Evolutionary conservation across 1,284 basidiomycete genomes (phyloP).

Genomic region (Cronartium quercuum): DNA sequence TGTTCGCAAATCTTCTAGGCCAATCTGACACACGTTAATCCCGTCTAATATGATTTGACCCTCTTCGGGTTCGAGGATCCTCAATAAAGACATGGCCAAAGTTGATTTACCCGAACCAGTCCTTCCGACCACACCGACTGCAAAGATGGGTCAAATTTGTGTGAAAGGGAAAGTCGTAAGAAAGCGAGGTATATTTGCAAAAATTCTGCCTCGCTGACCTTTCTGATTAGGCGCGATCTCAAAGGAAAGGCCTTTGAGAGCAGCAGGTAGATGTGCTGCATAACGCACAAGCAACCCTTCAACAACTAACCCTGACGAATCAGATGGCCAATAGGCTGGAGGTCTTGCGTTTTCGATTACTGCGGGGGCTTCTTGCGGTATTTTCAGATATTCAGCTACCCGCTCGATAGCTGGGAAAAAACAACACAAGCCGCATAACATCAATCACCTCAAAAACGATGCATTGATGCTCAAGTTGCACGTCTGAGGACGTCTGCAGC

Average conservation of each 20-base stretch:
- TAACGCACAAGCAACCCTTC: slow-evolving; percentile 44
- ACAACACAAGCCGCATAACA: neutral
- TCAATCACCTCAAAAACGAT: neutral
- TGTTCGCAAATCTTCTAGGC: slow-evolving; percentile 43
- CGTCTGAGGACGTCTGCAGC: too few species aligned
- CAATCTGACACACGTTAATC: slow-evolving; percentile 44
- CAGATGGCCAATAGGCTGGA: slow-evolving; percentile 38
- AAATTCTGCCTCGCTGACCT: neutral
- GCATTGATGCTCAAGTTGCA: neutral
- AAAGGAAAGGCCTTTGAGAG: slow-evolving; percentile 44
- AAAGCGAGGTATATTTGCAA: neutral
- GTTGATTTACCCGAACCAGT: slow-evolving; percentile 43
- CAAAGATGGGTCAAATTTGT: too few species aligned
- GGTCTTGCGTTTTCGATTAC: slow-evolving; percentile 19
- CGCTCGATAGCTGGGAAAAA: slow-evolving; percentile 42
- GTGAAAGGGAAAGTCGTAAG: neutral
- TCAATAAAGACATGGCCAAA: slow-evolving; percentile 44
- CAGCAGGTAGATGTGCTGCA: slow-evolving; percentile 43
- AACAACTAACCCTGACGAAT: slow-evolving; percentile 38
- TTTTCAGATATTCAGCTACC: slow-evolving; percentile 44
- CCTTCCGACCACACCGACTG: slow-evolving; percentile 18
- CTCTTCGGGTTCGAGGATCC: slow-evolving; percentile 41
- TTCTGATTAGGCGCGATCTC: slow-evolving; percentile 45
- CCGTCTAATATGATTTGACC: slow-evolving; percentile 46
- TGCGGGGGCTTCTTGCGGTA: slow-evolving; percentile 42